Evolutionary conservation across 495 filamentous ascomycete genomes (phyloP), one percentile per base, ranked within the genome.

Genomic region (Aspergillus leporis): DNA sequence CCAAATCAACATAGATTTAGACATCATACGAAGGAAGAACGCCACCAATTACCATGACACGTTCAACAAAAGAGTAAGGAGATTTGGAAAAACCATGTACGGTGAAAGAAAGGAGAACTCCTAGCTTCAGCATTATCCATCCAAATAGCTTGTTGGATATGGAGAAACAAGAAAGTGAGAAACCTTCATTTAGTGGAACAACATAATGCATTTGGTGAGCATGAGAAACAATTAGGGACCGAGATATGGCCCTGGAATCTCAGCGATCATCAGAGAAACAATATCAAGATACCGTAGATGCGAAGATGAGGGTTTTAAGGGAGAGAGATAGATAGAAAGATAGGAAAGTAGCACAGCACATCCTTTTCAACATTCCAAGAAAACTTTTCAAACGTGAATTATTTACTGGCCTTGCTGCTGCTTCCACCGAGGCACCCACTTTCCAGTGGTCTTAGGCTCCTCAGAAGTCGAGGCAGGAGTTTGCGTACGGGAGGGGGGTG

Each of bases 381-480:
- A 61, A 54, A 52, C 61, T 62, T 59, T 60, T 53, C 43, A 38
- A 62, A 61, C 18, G 7, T 25, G 34, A 16, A 55, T 56, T 58
- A 58, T 60, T 70, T 75, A 75, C 65, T 67, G 65, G 60, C 60
- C 61, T 56, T 76, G 70, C 61, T 74, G 71, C 63, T 74, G 75
- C 70, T 75, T 79, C 71, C 70, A 78, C 45, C 67, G 67, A 19
- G 77, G 77, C 28, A 78, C 75, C 77, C 77, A 79, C 61, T 72
- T 77, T 49, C 68, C 62, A 56, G 60, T 40, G 34, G 56, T 73
- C 62, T 73, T 70, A 43, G 73, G 61, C 64, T 66, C 65, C 45
- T 68, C 70, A 59, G 58, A 60, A 50, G 61, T 53, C 9, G 53
- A 10, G 58, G 62, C 59, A 53, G 70, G 60, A 56, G 64, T 66